Evolutionary conservation across 345 rosid species (phyloP).

Genomic region (Corchorus olitorius): DNA sequence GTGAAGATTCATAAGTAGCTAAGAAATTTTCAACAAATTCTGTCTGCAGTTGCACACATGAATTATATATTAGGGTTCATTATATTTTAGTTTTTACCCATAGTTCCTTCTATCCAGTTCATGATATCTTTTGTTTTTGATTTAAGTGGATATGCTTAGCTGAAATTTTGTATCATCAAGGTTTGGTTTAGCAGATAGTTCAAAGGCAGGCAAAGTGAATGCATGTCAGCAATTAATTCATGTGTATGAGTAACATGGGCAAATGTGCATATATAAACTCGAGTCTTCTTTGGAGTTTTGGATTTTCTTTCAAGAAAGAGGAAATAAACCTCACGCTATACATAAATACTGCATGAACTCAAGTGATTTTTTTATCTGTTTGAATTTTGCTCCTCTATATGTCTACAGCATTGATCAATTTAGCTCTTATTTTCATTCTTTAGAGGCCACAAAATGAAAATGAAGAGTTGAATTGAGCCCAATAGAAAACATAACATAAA

Average conservation of each 20-base stretch:
- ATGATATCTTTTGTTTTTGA: not conserved
- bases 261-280: too few relatives aligned
- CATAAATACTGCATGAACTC: too few relatives aligned
- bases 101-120: not conserved
- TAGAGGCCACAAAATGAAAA: too few relatives aligned
- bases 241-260: not conserved
- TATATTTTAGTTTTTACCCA: not conserved
- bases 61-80: not conserved
- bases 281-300: too few relatives aligned
- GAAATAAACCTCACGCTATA: too few relatives aligned
- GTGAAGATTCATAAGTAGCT: conserved; percentile 36
- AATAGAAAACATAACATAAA: too few relatives aligned
- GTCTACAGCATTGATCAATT: too few relatives aligned
- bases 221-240: not conserved
- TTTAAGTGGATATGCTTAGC: not conserved
- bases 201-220: not conserved
- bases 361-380: too few relatives aligned
- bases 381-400: too few relatives aligned
- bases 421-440: too few relatives aligned
- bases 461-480: too few relatives aligned
- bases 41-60: not conserved
- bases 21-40: not conserved
- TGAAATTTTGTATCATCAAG: not conserved
- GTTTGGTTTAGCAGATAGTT: not conserved
- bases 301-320: too few relatives aligned